Conservation (phyloP, 495 filamentous ascomycete species). For the Aspergillus hancockii region DNA sequence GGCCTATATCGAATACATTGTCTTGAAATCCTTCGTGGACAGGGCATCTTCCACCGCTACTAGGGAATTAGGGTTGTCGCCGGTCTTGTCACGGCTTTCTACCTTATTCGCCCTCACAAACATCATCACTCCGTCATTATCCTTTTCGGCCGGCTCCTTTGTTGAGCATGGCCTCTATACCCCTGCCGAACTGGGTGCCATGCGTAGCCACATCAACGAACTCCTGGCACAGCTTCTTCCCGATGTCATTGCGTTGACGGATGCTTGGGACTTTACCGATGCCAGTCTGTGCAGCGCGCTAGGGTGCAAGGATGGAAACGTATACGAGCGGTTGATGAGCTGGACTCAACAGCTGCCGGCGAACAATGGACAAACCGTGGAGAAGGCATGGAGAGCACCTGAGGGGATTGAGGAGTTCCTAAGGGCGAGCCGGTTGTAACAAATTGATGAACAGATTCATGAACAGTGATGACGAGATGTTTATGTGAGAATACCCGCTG, state of each 20-base stretch:
- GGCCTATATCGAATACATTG: slow-evolving; percentile 8
- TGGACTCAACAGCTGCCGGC: slow-evolving; percentile 28
- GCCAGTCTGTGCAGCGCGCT: slow-evolving; percentile 27
- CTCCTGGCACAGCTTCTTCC: slow-evolving; percentile 21
- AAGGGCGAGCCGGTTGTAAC: neutral
- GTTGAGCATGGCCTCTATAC: neutral
- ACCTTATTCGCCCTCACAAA: neutral
- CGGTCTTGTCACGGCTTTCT: neutral
- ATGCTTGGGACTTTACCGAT: slow-evolving; percentile 35
- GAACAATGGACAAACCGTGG: neutral
- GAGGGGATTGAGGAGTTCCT: neutral
- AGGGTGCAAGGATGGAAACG: slow-evolving; percentile 30
- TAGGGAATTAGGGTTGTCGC: neutral
- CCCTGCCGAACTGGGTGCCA: neutral
- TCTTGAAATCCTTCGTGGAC: neutral
- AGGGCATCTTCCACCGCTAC: neutral
- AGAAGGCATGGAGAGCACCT: neutral
- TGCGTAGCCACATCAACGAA: slow-evolving; percentile 17
- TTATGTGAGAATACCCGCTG: neutral
- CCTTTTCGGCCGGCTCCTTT: neutral
- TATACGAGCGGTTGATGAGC: slow-evolving; percentile 25
- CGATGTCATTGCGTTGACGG: slow-evolving; percentile 27
- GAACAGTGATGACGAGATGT: neutral
- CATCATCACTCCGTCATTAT: neutral
- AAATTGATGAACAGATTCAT: no score